These are phyloP conservation scores for Pseudonitzschia pungens DNA, from an alignment of 108 stramenopile species.

Conservation along the genomic window DNA sequence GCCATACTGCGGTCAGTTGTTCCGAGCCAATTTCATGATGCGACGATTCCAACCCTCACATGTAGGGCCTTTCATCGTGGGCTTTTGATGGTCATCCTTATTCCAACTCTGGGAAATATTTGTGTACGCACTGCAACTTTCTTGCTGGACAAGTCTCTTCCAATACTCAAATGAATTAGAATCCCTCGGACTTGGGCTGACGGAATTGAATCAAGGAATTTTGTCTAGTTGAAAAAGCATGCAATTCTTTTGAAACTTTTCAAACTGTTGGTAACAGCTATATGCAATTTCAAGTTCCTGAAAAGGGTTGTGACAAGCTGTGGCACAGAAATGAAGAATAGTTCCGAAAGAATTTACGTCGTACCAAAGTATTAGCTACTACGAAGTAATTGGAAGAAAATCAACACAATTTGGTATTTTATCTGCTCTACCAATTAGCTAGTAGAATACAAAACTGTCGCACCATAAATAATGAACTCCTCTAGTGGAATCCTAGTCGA, in stretches of 20 bases:
- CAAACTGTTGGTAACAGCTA: too few relatives aligned
- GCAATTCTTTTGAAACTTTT: too few relatives aligned
- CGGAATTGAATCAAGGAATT: neutral
- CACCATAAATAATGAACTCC: neutral
- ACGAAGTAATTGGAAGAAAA: too few relatives aligned
- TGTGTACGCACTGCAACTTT: constrained; percentile 26
- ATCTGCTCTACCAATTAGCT: too few relatives aligned
- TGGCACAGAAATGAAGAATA: too few relatives aligned
- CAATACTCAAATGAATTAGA: neutral
- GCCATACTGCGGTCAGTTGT: constrained; percentile 11
- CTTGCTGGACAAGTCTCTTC: constrained; percentile 17
- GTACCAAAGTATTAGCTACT: too few relatives aligned
- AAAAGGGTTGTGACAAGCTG: too few relatives aligned
- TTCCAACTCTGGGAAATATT: constrained; percentile 33
- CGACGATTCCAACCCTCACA: constrained; percentile 26
- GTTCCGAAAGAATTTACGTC: too few relatives aligned
- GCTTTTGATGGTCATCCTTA: constrained; percentile 23
- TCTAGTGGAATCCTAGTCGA: constrained; percentile 12
- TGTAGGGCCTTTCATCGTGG: constrained; percentile 33
- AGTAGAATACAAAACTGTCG: neutral
- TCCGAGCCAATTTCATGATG: constrained; percentile 23
- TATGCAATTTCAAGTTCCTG: too few relatives aligned
- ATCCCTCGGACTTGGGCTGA: too few relatives aligned
- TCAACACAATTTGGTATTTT: too few relatives aligned
- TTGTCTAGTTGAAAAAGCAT: too few relatives aligned